Percentiles rank a stretch among this genome's conserved stretches.
These are phyloP conservation scores for Gracilaria gracilis DNA, from an alignment of 23 red algal genomes.

Conservation along the genomic window DNA sequence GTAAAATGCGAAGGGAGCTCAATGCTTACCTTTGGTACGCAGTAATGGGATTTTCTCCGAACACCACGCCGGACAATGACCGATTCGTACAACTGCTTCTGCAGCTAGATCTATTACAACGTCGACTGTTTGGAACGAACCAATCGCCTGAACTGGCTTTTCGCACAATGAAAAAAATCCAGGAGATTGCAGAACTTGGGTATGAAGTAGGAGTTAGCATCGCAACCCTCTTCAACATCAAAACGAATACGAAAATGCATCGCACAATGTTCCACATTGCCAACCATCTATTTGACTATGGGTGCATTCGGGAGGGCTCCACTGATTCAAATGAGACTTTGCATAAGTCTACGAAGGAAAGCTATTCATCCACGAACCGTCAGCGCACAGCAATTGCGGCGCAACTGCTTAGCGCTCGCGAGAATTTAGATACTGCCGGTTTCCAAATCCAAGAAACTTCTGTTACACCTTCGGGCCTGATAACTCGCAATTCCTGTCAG, in stretches of 20 bases:
- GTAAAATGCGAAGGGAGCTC: background rate
- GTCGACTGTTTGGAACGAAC: background rate
- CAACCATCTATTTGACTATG: background rate
- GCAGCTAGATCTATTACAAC: slow-evolving; percentile 11
- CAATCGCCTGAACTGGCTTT: background rate
- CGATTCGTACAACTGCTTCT: background rate
- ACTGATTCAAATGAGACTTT: slow-evolving; percentile 20
- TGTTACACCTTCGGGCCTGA: no score
- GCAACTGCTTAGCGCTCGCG: slow-evolving; percentile 3
- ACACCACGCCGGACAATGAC: background rate
- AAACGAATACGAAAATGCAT: slow-evolving; percentile 14
- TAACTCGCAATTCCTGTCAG: no score
- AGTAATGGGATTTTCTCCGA: background rate
- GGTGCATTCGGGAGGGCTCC: slow-evolving; percentile 1
- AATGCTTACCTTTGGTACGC: slow-evolving; percentile 14
- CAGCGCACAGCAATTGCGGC: background rate
- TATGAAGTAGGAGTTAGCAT: background rate
- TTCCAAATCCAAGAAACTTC: no score
- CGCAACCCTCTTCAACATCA: background rate
- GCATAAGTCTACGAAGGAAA: slow-evolving; percentile 22
- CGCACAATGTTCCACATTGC: background rate
- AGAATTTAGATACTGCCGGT: no score
- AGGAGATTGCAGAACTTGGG: no score
- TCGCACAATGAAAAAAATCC: background rate
- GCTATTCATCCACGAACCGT: background rate